These are phyloP conservation scores for Phytophthora chlamydospora DNA, from an alignment of 352 stramenopile species.

Conservation along the genomic window DNA sequence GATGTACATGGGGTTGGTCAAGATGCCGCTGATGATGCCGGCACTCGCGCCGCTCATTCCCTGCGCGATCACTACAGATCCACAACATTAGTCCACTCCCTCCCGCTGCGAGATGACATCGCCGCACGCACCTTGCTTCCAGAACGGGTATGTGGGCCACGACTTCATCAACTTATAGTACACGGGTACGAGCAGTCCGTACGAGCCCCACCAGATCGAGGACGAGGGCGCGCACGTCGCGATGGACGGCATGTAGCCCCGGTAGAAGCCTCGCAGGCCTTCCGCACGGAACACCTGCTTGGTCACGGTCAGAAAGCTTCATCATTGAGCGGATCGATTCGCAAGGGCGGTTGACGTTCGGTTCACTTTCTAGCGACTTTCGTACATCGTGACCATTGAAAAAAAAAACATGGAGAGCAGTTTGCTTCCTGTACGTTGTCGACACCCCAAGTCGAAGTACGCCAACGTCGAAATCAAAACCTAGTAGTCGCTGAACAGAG, in stretches of 20 bases:
- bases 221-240: slow-evolving; percentile 87
- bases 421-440: too few relatives aligned
- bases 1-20: slow-evolving; percentile 91
- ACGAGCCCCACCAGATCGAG: slow-evolving; percentile 89
- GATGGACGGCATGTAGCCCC: slow-evolving; percentile 85
- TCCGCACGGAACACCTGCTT: slow-evolving; percentile 70
- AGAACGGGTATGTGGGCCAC: slow-evolving; percentile 72
- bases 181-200: slow-evolving; percentile 77
- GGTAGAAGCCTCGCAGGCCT: slow-evolving; percentile 82
- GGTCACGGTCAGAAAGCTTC: slow-evolving; percentile 66
- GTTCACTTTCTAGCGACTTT: too few relatives aligned
- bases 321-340: too few relatives aligned
- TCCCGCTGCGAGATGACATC: too few relatives aligned
- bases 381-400: too few relatives aligned
- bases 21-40: slow-evolving; percentile 77
- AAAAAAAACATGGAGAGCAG: too few relatives aligned
- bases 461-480: too few relatives aligned
- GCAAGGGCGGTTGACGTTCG: too few relatives aligned
- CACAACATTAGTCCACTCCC: neutral
- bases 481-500: too few relatives aligned
- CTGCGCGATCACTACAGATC: slow-evolving; percentile 65
- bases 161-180: slow-evolving; percentile 69
- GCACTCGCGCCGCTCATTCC: slow-evolving; percentile 76
- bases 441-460: too few relatives aligned
- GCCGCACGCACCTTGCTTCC: slow-evolving; percentile 72